Percentiles rank a stretch among this genome's conserved stretches.
Conservation (phyloP, 805 yeast genomes). For the Metschnikowia arizonensis region DNA sequence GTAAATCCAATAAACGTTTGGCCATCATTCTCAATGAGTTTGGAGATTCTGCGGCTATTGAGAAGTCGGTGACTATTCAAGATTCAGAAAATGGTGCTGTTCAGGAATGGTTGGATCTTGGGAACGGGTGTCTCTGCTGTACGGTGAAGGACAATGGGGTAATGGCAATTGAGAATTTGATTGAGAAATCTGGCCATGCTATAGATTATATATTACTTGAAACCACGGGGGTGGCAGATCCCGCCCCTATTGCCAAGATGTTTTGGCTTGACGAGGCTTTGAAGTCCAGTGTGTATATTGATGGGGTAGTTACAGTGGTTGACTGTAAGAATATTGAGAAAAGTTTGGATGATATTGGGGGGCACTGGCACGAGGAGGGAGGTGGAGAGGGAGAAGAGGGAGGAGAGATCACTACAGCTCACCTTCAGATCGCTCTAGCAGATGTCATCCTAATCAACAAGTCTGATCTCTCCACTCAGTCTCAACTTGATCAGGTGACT, state of each 20-base stretch:
- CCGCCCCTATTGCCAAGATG: constrained; percentile 95
- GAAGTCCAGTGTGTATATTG: constrained; percentile 78
- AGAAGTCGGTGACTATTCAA: constrained; percentile 72
- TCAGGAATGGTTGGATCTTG: constrained; percentile 94
- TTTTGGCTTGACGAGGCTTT: constrained; percentile 95
- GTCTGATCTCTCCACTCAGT: constrained; percentile 46
- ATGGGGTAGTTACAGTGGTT: constrained; percentile 85
- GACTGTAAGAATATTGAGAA: constrained; percentile 65
- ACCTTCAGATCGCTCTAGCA: constrained; percentile 84
- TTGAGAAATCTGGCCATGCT: constrained; percentile 61
- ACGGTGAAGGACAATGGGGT: constrained; percentile 95
- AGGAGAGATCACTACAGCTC: constrained; percentile 69
- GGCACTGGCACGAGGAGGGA: constrained; percentile 56
- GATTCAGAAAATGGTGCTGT: constrained; percentile 49
- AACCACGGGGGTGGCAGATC: constrained; percentile 96
- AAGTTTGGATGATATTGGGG: constrained; percentile 68
- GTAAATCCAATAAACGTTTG: constrained; percentile 62
- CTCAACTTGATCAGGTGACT: constrained; percentile 31
- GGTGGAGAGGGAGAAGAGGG: constrained; percentile 25
- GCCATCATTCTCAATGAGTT: constrained; percentile 92
- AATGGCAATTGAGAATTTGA: constrained; percentile 83
- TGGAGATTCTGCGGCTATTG: constrained; percentile 88
- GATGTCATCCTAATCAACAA: constrained; percentile 81
- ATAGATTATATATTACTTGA: constrained; percentile 91
- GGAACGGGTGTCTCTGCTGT: constrained; percentile 95